Evolutionary conservation across 2,329 filamentous ascomycete genomes (phyloP).

Genomic region (Microcyclospora tardicrescens): DNA sequence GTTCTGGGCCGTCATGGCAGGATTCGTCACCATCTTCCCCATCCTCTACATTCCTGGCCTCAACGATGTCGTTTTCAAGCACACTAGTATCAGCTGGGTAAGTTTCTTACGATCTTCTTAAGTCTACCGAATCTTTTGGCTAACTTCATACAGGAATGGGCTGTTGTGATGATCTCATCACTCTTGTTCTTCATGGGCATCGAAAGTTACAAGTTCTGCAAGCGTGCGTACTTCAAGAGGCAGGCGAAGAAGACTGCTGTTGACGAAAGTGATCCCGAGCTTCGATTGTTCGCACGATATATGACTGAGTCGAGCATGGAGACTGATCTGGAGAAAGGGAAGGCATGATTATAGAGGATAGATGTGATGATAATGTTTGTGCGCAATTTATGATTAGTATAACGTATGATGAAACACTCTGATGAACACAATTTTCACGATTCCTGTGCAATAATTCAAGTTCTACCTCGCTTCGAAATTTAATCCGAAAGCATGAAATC

Average conservation of each 20-base stretch:
- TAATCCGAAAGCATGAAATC: no score
- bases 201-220: constrained; percentile 55
- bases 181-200: constrained; percentile 51
- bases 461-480: no score
- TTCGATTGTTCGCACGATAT: constrained; percentile 4
- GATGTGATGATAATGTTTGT: neutral
- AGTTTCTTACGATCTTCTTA: neutral
- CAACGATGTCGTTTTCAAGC: constrained; percentile 53
- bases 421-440: no score
- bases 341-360: neutral
- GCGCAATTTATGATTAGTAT: neutral
- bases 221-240: constrained; percentile 32
- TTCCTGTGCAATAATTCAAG: no score
- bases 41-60: constrained; percentile 53
- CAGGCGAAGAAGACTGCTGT: constrained; percentile 1
- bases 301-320: constrained; percentile 4
- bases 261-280: constrained; percentile 1
- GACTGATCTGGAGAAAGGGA: neutral
- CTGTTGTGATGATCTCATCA: constrained; percentile 48
- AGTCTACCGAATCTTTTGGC: neutral
- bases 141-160: constrained; percentile 43
- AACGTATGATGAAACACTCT: no score
- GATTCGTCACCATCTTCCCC: constrained; percentile 35
- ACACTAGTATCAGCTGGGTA: constrained; percentile 48
- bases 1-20: constrained; percentile 32